Evolutionary conservation across 441 rosid genomes (phyloP).

Genomic region (Iberis amara): DNA sequence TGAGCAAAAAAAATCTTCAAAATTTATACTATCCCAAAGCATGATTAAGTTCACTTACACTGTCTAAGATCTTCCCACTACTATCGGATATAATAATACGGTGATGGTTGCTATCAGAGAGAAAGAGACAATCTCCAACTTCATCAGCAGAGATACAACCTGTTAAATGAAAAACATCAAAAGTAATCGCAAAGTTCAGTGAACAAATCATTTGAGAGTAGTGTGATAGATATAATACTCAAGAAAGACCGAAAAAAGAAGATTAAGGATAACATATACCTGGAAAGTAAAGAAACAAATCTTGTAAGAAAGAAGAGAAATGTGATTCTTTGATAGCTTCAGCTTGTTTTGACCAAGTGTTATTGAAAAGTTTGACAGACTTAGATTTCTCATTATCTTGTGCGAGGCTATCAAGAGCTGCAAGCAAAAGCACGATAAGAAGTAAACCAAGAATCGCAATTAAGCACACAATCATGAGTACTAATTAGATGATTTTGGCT

Average conservation of each 20-base stretch:
- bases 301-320: conserved; percentile 44
- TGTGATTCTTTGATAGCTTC: conserved; percentile 52
- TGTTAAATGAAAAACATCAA: conserved; percentile 23
- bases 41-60: conserved; percentile 46
- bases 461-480: background rate
- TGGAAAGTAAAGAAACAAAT: conserved; percentile 73
- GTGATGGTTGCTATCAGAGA: conserved; percentile 96
- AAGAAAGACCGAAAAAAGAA: background rate
- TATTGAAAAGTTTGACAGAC: conserved; percentile 31
- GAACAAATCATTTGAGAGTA: conserved; percentile 3
- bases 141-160: conserved; percentile 79
- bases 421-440: conserved; percentile 26
- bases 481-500: background rate
- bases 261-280: conserved; percentile 37
- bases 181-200: background rate
- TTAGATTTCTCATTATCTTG: conserved; percentile 38
- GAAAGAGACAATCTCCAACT: conserved; percentile 53
- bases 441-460: conserved; percentile 24
- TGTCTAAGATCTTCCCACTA: conserved; percentile 67
- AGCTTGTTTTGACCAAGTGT: conserved; percentile 63
- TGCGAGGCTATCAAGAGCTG: conserved; percentile 45
- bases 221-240: conserved; percentile 1
- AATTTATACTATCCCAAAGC: background rate
- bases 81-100: conserved; percentile 60
- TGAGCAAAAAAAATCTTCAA: background rate